Evolutionary conservation across 1,284 basidiomycete species (phyloP), one percentile per base, ranked within the genome.

Genomic region (Cystobasidiaceae sp.): DNA sequence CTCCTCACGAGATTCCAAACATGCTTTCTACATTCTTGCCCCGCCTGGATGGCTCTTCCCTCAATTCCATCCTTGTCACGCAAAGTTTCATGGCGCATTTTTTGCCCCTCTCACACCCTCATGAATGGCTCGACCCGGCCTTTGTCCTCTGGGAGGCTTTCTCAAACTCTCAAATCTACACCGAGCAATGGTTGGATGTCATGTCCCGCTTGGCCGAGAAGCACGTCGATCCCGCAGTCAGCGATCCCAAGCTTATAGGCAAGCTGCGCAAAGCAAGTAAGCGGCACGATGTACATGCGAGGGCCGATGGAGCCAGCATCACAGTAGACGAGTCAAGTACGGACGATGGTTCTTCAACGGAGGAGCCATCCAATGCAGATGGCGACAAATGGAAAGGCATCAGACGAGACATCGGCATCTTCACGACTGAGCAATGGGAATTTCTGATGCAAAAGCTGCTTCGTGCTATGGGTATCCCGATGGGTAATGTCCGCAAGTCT

Each of bases 101-200:
- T 77, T 77, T 92, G 27, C 90, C 89, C 5, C 82, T 83, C 3
- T 83, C 82, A 1, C 81, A 86, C 71, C 82, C 81, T 9, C 82
- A 54, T 33, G 50, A 66, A 39, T 92, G 90, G 75, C 77, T 90
- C 50, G 86, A 87, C 28, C 74, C 83, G 0, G 73, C 90, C 11
- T 91, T 93, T 79, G 86, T 83, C 66, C 79, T 93, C 0, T 93
- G 91, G 89, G 86, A 90, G 73, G 85, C 86, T 3, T 89, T 91
- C 59, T 70, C 71, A 76, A 89, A 90, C 72, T 89, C 88, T 0
- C 82, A 82, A 41, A 80, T 86, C 19, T 80, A 90, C 65, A 90
- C 94, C 71, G 90, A 93, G 69, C 84, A 90, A 70, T 81, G 93
- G 72, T 80, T 93, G n/a, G 88, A 93, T 71, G 77, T 93, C 4